Base-by-base conservation (phyloP, 2,329 filamentous ascomycete genomes). In the Sphaerostilbella broomeana region DNA sequence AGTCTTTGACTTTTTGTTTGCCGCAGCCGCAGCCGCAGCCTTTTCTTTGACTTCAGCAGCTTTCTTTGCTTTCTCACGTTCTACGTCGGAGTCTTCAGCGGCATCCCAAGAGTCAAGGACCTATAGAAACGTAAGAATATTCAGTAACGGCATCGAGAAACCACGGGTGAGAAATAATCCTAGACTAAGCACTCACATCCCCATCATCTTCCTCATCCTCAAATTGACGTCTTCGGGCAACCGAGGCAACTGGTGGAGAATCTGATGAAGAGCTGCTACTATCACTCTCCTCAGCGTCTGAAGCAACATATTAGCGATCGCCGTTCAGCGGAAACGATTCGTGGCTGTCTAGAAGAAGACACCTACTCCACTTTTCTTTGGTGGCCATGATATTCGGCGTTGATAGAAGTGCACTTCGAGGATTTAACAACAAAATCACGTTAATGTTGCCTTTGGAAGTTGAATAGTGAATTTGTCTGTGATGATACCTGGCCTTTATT, bases 21-120 rank as follows among this genome's bases (percentile, higher is more conserved):
- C 87, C 29, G 85, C 86, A 6, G 87, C 87, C 55, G 87, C 86
- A 30, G 85, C 89, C 0, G 89, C 87, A 19, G 86, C 88, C 66
- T 94, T 94, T 43, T 84, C 86, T 65, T 94, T 94, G 38, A 79
- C 84, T 58, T 86, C 89, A 5, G 75, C 82, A 35, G 81, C 87
- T 69, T 90, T 92, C 65, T 84, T 85, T 19, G 78, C 86, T 73
- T 97, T 98, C 66, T 95, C 89, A 55, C 88, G 85, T 71, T 98
- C 92, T 54, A 81, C 90, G 56, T 98, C 92, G 46, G 88, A 95
- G 68, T 98, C 92, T 58, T 97, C 92, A 52, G 86, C 89, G 43
- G 86, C 90, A 57, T 97, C 89, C 92, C 92, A 98, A 22, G 86
- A 90, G 45, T 98, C 92, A 57, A 95, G 77, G 42, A 97, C 86